phyloP scores from a whole-genome alignment of 1,284 basidiomycete species.

The Pulchroboletus neoregius region DNA sequence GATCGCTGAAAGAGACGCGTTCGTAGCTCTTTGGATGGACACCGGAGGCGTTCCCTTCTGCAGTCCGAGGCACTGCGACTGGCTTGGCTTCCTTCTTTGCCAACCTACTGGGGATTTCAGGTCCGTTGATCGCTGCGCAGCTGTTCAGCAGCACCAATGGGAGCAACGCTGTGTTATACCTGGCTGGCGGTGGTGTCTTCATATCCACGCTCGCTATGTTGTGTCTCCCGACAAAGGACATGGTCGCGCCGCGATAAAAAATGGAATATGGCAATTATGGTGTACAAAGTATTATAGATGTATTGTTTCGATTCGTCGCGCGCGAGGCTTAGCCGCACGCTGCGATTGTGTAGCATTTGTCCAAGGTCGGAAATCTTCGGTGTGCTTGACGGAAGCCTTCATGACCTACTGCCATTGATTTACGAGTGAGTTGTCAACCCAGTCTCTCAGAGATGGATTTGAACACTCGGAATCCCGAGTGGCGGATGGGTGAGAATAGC shows the following conservation, averaged over 20 bases:
- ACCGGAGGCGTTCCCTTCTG: conserved; percentile 18
- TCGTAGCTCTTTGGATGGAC: conserved; percentile 19
- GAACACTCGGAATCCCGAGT: no score
- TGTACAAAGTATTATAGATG: no score
- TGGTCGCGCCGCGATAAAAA: conserved; percentile 14
- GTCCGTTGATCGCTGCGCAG: conserved; percentile 10
- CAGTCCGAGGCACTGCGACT: conserved; percentile 17
- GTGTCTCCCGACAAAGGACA: conserved; percentile 14
- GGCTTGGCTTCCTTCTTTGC: conserved; percentile 11
- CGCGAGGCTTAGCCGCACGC: no score
- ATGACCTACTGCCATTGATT: no score
- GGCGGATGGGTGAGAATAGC: no score
- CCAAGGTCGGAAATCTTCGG: no score
- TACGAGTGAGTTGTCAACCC: no score
- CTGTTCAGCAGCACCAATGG: conserved; percentile 11
- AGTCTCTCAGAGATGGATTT: no score
- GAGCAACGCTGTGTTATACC: conserved; percentile 12
- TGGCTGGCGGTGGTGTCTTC: conserved; percentile 15
- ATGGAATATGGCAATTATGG: no score
- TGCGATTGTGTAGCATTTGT: no score
- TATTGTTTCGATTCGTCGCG: no score
- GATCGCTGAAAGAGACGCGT: neutral
- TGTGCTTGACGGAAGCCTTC: no score
- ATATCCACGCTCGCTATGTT: conserved; percentile 7
- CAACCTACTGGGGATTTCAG: conserved; percentile 4